A percentile compares a stretch with the other conserved stretches of the same genome.
Conservation (phyloP, 2,329 filamentous ascomycete genomes). For the Cercospora sp. region DNA sequence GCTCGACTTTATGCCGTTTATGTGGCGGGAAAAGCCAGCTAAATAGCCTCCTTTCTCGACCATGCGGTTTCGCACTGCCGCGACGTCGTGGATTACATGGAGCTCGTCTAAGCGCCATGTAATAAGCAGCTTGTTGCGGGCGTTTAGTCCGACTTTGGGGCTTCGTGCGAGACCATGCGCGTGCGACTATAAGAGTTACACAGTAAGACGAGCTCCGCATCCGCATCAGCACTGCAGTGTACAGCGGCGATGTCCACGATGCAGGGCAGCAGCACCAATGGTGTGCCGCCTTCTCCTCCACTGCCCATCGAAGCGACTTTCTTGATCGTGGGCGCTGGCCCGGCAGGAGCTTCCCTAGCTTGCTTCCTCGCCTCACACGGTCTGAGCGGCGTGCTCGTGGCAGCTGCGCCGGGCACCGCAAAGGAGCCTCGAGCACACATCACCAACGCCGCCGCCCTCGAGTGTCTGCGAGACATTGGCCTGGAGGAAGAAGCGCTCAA, state of each 20-base stretch:
- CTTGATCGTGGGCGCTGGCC: slow-evolving; percentile 40
- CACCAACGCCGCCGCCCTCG: slow-evolving; percentile 58
- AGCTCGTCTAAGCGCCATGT: neutral
- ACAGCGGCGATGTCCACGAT: neutral
- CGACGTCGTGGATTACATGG: neutral
- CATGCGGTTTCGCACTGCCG: neutral
- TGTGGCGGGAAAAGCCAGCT: neutral
- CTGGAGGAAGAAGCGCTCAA: slow-evolving; percentile 43
- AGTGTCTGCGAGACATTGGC: slow-evolving; percentile 50
- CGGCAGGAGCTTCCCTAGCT: slow-evolving; percentile 39
- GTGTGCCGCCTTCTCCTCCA: neutral
- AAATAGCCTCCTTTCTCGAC: neutral
- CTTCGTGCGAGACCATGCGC: neutral
- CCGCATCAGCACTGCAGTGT: neutral
- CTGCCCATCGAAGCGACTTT: slow-evolving; percentile 34
- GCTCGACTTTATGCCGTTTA: neutral
- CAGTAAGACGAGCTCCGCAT: neutral
- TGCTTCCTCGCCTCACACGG: slow-evolving; percentile 39
- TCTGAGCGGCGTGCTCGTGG: slow-evolving; percentile 57
- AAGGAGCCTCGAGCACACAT: slow-evolving; percentile 62
- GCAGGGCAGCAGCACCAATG: slow-evolving; percentile 12
- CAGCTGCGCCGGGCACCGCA: slow-evolving; percentile 52
- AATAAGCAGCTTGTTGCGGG: neutral
- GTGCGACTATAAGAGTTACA: neutral
- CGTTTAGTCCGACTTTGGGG: neutral